Evolutionary conservation across 2,329 filamentous ascomycete genomes (phyloP), one percentile per base, ranked within the genome.

Genomic region (Helicocarpus griseus): DNA sequence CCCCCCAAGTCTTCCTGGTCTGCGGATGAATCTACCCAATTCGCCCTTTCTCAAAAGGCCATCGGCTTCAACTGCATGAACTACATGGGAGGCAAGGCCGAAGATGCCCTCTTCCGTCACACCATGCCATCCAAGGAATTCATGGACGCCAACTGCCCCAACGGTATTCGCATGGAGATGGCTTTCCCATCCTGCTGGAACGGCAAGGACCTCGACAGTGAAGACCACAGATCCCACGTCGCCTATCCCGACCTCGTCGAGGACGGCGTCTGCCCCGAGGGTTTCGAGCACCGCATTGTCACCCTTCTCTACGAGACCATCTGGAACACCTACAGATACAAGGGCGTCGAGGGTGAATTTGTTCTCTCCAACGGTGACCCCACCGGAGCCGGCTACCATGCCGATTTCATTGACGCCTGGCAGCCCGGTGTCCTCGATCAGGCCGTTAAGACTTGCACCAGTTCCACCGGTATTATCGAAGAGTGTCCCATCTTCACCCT

Each of bases 31-130:
- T 78, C 80, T 61, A 85, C 83, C 9, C 89, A 95, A 72, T 67
- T 70, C 14, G 79, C 83, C 49, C 78, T 96, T 35, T 73, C 72
- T 48, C 86, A 95, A 73, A 89, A 90, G 55, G 88, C 90, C 8
- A 61, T 96, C 26, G 91, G 93, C 3, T 95, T 95, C 79, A 97
- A 97, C 76, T 97, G 93, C 70, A 73, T 98, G 54, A 84, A 97
- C 79, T 96, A 96, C 65, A 62, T 60, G 29, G 73, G 69, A 29
- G 73, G 69, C 22, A 61, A 60, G 17, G 74, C 86, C 2, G 89
- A 95, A 67, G 77, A 78, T 1, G 86, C 89, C 13, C 77, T 95
- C 33, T 86, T 82, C 68, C 88, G 90, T 58, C 90, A 95, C 68
- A 83, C 80, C 65, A 62, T 96, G 60, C 90, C 91, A 0, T 79